Evolutionary conservation across 2,329 filamentous ascomycete species (phyloP).

Genomic region (Aspergillus amoenus): DNA sequence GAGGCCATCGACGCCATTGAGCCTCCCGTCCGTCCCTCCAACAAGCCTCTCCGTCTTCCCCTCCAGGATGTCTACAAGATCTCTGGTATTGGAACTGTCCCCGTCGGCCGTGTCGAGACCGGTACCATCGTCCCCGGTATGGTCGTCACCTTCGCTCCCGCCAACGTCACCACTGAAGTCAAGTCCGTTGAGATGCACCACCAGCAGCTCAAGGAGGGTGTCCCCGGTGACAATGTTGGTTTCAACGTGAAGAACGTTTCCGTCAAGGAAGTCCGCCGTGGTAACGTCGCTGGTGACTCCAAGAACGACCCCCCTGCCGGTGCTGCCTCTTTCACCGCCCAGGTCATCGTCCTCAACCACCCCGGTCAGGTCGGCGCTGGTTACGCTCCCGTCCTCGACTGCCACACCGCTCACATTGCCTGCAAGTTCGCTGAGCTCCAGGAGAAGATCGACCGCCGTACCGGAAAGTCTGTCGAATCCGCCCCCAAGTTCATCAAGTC

Average conservation of each 20-base stretch:
- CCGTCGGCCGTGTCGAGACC: conserved; percentile 99
- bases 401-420: conserved; percentile 99
- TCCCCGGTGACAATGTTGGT: conserved; percentile 99
- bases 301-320: conserved; percentile 97
- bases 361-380: conserved; percentile 98
- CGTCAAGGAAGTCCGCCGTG: conserved; percentile 99
- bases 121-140: conserved; percentile 83
- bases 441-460: conserved; percentile 99
- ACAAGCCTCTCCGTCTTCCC: conserved; percentile 99
- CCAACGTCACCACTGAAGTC: conserved; percentile 99
- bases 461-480: conserved; percentile 92
- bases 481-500: conserved; percentile 99
- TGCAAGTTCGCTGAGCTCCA: conserved; percentile 99
- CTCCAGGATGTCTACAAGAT: conserved; percentile 99
- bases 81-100: conserved; percentile 99
- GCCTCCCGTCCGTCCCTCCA: conserved; percentile 84
- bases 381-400: conserved; percentile 98
- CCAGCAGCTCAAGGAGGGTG: conserved; percentile 94
- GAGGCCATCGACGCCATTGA: conserved; percentile 98
- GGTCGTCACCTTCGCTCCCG: conserved; percentile 95
- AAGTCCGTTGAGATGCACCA: conserved; percentile 99
- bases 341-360: conserved; percentile 99
- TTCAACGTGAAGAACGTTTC: conserved; percentile 99
- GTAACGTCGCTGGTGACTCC: conserved; percentile 99
- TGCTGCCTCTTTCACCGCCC: conserved; percentile 94